These are phyloP conservation scores for Rutidosis leptorrhynchoides DNA, from an alignment of 129 eudicot genomes.

Conservation along the genomic window DNA sequence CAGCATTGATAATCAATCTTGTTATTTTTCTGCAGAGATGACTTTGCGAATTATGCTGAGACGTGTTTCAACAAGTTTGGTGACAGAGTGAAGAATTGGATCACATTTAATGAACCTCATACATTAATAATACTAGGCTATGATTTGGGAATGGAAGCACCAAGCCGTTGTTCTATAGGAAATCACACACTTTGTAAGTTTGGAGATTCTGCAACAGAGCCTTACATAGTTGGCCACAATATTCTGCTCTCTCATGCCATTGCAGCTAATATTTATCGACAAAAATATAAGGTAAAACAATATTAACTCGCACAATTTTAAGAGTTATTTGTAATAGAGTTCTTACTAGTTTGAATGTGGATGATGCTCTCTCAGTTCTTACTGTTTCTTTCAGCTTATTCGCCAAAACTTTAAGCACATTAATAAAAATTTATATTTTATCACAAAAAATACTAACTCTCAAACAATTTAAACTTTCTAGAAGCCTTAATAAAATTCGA, in stretches of 20 bases:
- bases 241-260: constrained; percentile 76
- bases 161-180: constrained; percentile 77
- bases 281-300: constrained; percentile 67
- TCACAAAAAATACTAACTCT: too few relatives aligned
- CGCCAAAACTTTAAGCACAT: too few relatives aligned
- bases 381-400: too few relatives aligned
- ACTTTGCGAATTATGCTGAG: constrained; percentile 69
- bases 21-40: constrained; percentile 37
- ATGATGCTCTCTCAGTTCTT: too few relatives aligned
- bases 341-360: too few relatives aligned
- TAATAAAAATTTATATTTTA: too few relatives aligned
- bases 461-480: too few relatives aligned
- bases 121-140: constrained; percentile 62
- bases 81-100: constrained; percentile 91
- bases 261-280: constrained; percentile 50
- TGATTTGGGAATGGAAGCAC: constrained; percentile 76
- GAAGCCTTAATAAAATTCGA: too few relatives aligned
- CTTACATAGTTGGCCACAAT: constrained; percentile 77
- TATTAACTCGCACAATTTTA: too few relatives aligned
- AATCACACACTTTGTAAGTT: constrained; percentile 53
- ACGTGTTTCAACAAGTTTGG: constrained; percentile 79
- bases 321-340: too few relatives aligned
- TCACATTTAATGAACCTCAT: constrained; percentile 90
- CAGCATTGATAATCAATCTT: too few relatives aligned
- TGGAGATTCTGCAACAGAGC: constrained; percentile 91